These are phyloP conservation scores for Aspergillus sp. DNA, from an alignment of 2,329 filamentous ascomycete species.

Conservation along the genomic window DNA sequence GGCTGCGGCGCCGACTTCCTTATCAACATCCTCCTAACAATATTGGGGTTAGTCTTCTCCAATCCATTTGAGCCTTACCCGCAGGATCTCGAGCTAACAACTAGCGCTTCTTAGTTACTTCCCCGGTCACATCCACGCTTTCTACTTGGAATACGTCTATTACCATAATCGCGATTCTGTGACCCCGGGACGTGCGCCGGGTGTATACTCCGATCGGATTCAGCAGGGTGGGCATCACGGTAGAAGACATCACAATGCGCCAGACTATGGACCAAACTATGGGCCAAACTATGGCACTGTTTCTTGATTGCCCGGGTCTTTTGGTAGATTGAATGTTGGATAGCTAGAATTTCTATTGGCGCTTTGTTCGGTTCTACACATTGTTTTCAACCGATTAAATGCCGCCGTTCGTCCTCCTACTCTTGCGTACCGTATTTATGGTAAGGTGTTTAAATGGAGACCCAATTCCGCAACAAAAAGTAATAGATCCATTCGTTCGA, in stretches of 20 bases:
- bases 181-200: constrained; percentile 30
- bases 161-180: constrained; percentile 59
- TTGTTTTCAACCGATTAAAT: background rate
- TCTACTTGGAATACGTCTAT: constrained; percentile 81
- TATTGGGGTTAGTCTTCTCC: constrained; percentile 55
- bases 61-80: background rate
- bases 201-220: constrained; percentile 42
- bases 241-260: too few relatives aligned
- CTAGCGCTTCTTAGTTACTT: constrained; percentile 56
- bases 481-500: background rate
- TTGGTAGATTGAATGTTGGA: background rate
- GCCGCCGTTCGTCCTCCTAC: background rate
- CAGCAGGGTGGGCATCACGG: constrained; percentile 33
- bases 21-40: constrained; percentile 66
- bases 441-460: background rate
- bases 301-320: constrained; percentile 5
- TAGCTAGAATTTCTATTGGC: background rate
- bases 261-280: too few relatives aligned
- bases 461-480: background rate
- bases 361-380: background rate
- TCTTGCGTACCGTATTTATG: background rate
- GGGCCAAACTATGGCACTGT: constrained; percentile 26
- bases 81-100: background rate
- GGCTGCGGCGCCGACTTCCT: constrained; percentile 66
- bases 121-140: constrained; percentile 76